Percentiles rank a stretch among this genome's conserved stretches.
phyloP scores from a whole-genome alignment of 495 filamentous ascomycete species.

The Opeltia flavorubescens region DNA sequence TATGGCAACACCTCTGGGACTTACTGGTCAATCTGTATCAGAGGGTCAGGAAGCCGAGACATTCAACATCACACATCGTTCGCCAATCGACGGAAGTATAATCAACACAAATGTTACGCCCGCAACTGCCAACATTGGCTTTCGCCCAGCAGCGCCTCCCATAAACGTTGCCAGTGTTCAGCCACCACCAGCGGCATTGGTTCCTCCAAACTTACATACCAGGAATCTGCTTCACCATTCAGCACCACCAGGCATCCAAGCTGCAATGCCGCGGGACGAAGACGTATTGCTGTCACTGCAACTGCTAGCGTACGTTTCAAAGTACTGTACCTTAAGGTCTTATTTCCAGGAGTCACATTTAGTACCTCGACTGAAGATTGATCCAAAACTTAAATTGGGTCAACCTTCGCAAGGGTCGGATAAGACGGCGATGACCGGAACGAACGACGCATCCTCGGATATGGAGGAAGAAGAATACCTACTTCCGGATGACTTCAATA shows the following conservation, averaged over 20 bases:
- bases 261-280: slow-evolving; percentile 88
- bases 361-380: slow-evolving; percentile 83
- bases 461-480: slow-evolving; percentile 81
- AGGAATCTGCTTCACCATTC: slow-evolving; percentile 63
- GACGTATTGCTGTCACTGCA: slow-evolving; percentile 98
- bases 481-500: slow-evolving; percentile 87
- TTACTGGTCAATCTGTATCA: slow-evolving; percentile 65
- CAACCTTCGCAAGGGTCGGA: slow-evolving; percentile 33
- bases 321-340: slow-evolving; percentile 88
- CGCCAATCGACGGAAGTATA: slow-evolving; percentile 74
- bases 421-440: slow-evolving; percentile 32
- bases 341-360: slow-evolving; percentile 94
- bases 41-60: slow-evolving; percentile 74
- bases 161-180: slow-evolving; percentile 51
- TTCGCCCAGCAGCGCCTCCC: slow-evolving; percentile 64
- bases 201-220: slow-evolving; percentile 51
- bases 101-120: slow-evolving; percentile 49
- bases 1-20: slow-evolving; percentile 55
- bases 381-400: slow-evolving; percentile 58
- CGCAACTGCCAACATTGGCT: slow-evolving; percentile 47
- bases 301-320: slow-evolving; percentile 91
- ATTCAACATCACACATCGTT: slow-evolving; percentile 93
- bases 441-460: slow-evolving; percentile 29
- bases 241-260: slow-evolving; percentile 51
- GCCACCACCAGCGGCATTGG: slow-evolving; percentile 35